Base-by-base conservation (phyloP, 441 rosid genomes). In the Macaranga tanarius region DNA sequence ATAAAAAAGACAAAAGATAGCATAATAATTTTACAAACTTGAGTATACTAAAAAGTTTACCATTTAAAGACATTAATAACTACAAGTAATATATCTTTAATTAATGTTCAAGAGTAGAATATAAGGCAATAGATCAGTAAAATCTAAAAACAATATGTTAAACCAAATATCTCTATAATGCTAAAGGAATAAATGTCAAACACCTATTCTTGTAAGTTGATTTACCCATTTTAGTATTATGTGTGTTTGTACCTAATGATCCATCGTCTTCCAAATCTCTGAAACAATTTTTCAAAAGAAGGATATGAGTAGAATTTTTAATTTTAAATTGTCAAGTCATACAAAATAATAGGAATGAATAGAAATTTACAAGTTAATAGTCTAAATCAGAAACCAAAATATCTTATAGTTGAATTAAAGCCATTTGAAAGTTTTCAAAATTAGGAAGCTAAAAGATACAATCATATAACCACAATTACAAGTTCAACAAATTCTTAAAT, bases 201-300 rank as follows among this genome's bases (percentile, higher is more conserved):
- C 31, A 28, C 31, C 31, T 28, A 28, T 28, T 28, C 31, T 28
- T 28, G 3, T 3, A 28, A 28, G 31, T 3, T 3, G 3, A n/a
- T n/a, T 28, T 28, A 28, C 31, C 1, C 31, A 28, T 28, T 28
- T 28, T 28, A 1, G 31, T 28, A 28, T 3, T 3, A 28, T 1
- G 31, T 3, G 3, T 28, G n/a, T n/a, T n/a, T n/a, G 31, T 28
- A 74, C 91, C 98, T 51, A 67, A 74, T 73, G 91, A 85, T 76
- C 99, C 76, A 95, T 91, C 34, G 92, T 79, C 83, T 79, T 91
- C 79, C 95, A 95, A 78, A 92, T 87, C 84, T 91, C 96, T 6
- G 89, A 90, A 54, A 92, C 86, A 50, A 95, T 90, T 97, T 92
- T 84, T 84, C 54, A 79, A 50, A 28, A 28, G 34, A 28, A 28